phyloP scores from a whole-genome alignment of 2,329 filamentous ascomycete genomes.

The Penicillium italicum region DNA sequence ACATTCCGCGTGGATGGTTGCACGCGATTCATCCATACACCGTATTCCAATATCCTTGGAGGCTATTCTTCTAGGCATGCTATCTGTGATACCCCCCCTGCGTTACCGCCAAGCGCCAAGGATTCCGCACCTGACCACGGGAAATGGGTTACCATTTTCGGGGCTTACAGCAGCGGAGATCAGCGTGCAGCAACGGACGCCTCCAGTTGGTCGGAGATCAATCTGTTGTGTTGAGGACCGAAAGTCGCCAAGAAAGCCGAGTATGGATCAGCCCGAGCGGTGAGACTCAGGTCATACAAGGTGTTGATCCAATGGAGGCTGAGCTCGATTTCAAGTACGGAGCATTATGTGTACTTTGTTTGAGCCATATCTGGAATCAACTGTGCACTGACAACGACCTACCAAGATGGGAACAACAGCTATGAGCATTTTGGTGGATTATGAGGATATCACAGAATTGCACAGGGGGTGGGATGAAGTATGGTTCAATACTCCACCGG shows the following conservation, averaged over 20 bases:
- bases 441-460: background rate
- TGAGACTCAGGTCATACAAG: conserved; percentile 15
- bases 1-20: background rate
- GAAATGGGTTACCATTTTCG: conserved; percentile 6
- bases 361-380: background rate
- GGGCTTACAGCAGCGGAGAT: conserved; percentile 14
- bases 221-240: conserved; percentile 7
- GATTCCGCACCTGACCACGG: conserved; percentile 21
- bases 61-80: conserved; percentile 10
- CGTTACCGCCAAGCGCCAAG: conserved; percentile 35
- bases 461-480: background rate
- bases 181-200: conserved; percentile 13
- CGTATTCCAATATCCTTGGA: conserved; percentile 1
- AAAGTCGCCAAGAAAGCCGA: conserved; percentile 21
- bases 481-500: background rate
- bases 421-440: background rate
- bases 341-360: background rate
- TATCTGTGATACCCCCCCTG: conserved; percentile 23
- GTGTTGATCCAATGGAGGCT: conserved; percentile 5
- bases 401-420: background rate
- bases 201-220: conserved; percentile 19
- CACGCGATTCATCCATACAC: background rate
- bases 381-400: background rate
- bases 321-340: conserved; percentile 12
- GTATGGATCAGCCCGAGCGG: conserved; percentile 19